Evolutionary conservation across 805 yeast species (phyloP).

Genomic region (Monosporozyma unispora): DNA sequence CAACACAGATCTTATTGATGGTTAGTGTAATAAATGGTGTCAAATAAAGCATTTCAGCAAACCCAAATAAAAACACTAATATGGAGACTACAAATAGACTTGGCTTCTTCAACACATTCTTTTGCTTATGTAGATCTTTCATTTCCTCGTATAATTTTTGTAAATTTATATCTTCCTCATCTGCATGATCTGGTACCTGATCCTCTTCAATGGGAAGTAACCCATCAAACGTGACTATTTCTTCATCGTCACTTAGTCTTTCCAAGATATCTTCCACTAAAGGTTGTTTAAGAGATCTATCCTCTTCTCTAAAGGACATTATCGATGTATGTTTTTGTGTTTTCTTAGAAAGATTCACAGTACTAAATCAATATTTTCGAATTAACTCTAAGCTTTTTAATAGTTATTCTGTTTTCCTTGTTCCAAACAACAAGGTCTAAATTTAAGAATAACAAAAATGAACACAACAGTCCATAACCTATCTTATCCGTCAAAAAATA

Average conservation of each 20-base stretch:
- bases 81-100: slow-evolving; percentile 42
- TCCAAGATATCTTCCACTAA: neutral
- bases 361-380: no score
- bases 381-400: no score
- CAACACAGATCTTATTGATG: slow-evolving; percentile 36
- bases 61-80: slow-evolving; percentile 35
- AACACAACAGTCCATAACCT: neutral
- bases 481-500: neutral
- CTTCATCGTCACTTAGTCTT: neutral
- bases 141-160: slow-evolving; percentile 42
- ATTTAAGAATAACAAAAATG: neutral
- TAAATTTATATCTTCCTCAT: slow-evolving; percentile 10
- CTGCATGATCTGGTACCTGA: slow-evolving; percentile 6
- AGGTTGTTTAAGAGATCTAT: neutral
- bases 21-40: slow-evolving; percentile 33
- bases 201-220: neutral
- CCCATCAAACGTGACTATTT: neutral
- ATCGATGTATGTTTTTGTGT: neutral
- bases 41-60: slow-evolving; percentile 34
- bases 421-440: neutral
- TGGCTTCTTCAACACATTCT: slow-evolving; percentile 38
- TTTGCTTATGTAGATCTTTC: slow-evolving; percentile 33
- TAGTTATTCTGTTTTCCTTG: neutral
- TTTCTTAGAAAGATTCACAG: neutral
- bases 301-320: neutral